Conservation (phyloP, 2,329 filamentous ascomycete genomes). For the Geosmithia flava region DNA sequence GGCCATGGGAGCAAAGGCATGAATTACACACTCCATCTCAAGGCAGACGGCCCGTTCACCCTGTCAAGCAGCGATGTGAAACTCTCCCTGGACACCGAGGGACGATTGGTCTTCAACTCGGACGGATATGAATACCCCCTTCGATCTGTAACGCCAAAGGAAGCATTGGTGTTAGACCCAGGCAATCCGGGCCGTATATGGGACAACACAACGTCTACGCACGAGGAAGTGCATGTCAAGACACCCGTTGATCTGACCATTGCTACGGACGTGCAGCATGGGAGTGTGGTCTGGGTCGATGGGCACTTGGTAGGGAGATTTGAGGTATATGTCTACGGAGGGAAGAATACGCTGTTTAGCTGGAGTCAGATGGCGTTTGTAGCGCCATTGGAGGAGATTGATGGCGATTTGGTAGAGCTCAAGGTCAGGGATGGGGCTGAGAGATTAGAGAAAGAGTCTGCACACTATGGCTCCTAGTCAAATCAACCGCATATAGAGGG, state of each 20-base stretch:
- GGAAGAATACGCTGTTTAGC: slow-evolving; percentile 34
- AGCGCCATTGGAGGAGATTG: slow-evolving; percentile 25
- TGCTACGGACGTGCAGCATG: slow-evolving; percentile 28
- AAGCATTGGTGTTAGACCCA: slow-evolving; percentile 33
- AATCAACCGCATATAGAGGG: too few relatives aligned
- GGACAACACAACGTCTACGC: slow-evolving; percentile 30
- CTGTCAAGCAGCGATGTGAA: slow-evolving; percentile 28
- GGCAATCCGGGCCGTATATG: slow-evolving; percentile 38
- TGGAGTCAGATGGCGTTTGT: slow-evolving; percentile 47
- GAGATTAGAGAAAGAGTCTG: neutral
- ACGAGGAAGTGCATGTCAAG: slow-evolving; percentile 23
- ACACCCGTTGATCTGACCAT: slow-evolving; percentile 23
- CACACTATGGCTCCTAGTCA: slow-evolving; percentile 1
- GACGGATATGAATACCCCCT: slow-evolving; percentile 35
- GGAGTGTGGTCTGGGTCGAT: slow-evolving; percentile 35
- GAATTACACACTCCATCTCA: slow-evolving; percentile 28
- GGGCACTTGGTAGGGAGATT: slow-evolving; percentile 33
- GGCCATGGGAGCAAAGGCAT: slow-evolving; percentile 28
- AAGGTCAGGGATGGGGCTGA: too few relatives aligned
- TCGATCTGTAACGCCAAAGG: slow-evolving; percentile 25
- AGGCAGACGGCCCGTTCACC: slow-evolving; percentile 25
- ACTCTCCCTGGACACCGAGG: slow-evolving; percentile 20
- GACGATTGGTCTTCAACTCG: slow-evolving; percentile 25
- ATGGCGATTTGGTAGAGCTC: too few relatives aligned
- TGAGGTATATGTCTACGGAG: slow-evolving; percentile 41